Conservation (phyloP, 768 basidiomycete genomes). For the Boletus speciosus region DNA sequence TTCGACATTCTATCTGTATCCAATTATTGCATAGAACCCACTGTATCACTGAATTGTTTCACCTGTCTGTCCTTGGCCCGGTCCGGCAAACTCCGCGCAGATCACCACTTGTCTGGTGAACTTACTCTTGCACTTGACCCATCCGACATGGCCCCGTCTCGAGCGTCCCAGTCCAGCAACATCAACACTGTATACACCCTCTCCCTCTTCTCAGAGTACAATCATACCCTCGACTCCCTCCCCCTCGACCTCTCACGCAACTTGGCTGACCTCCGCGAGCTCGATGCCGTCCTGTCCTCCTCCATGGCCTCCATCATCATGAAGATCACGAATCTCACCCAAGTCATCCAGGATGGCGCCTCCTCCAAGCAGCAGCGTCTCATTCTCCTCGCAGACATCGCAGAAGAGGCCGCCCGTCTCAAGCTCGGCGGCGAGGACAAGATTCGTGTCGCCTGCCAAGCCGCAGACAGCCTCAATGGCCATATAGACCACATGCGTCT, state of each 20-base stretch:
- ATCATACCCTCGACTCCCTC: conserved; percentile 88
- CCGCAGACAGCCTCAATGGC: conserved; percentile 79
- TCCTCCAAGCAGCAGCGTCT: conserved; percentile 70
- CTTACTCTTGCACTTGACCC: background rate
- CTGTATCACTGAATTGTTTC: conserved; percentile 15
- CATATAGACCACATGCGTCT: conserved; percentile 59
- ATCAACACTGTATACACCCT: conserved; percentile 57
- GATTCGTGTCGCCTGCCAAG: conserved; percentile 89
- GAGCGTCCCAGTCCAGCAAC: conserved; percentile 29
- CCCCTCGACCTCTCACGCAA: conserved; percentile 92
- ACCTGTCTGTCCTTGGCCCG: conserved; percentile 3
- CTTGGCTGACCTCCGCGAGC: conserved; percentile 94
- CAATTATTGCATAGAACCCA: conserved; percentile 15
- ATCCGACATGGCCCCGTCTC: conserved; percentile 37
- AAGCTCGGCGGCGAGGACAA: conserved; percentile 97
- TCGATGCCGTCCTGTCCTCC: conserved; percentile 94
- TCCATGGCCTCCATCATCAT: conserved; percentile 78
- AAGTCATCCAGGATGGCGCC: conserved; percentile 66
- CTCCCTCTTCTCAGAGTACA: conserved; percentile 75
- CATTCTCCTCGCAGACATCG: conserved; percentile 85
- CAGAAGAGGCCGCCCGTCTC: conserved; percentile 87
- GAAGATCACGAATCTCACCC: conserved; percentile 72
- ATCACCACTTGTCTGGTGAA: background rate
- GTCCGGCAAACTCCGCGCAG: conserved; percentile 31
- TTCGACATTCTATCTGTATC: conserved; percentile 28